These are phyloP conservation scores for Ogataea thermomethanolica DNA, from an alignment of 805 yeast genomes.

Conservation along the genomic window DNA sequence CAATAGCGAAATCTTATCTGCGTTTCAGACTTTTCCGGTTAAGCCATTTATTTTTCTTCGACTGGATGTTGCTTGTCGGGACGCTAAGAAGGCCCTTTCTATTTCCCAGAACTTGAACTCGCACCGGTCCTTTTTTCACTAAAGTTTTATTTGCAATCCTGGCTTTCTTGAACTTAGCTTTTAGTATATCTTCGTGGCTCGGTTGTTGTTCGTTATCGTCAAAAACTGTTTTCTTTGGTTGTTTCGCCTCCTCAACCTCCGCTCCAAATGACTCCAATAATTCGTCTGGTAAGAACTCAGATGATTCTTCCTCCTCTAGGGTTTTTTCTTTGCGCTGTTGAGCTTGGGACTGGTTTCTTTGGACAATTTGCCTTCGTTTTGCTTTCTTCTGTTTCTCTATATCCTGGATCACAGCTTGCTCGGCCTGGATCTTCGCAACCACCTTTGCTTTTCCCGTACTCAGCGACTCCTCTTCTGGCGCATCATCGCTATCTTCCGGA, in stretches of 20 bases:
- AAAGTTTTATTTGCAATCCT: conserved; percentile 29
- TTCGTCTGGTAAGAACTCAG: conserved; percentile 39
- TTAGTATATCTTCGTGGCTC: conserved; percentile 13
- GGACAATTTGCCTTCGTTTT: conserved; percentile 35
- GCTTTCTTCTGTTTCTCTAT: conserved; percentile 24
- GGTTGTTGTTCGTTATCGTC: conserved; percentile 20
- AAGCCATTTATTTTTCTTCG: conserved; percentile 29
- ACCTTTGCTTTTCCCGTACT: conserved; percentile 14
- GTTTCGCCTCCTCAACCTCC: conserved; percentile 7
- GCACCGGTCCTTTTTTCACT: conserved; percentile 40
- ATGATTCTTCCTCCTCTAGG: conserved; percentile 21
- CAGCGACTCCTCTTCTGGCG: conserved; percentile 47
- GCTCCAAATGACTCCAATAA: conserved; percentile 33
- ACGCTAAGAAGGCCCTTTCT: conserved; percentile 19
- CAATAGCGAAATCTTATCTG: conserved; percentile 1
- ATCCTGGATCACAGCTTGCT: conserved; percentile 26
- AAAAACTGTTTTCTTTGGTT: conserved; percentile 35
- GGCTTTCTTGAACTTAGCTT: conserved; percentile 31
- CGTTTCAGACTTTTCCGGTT: conserved; percentile 25
- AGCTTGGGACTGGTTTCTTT: conserved; percentile 33
- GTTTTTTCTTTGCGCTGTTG: conserved; percentile 14
- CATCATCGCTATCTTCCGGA: conserved; percentile 37
- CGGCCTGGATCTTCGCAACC: conserved; percentile 17
- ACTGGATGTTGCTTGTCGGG: conserved; percentile 22
- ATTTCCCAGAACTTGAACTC: conserved; percentile 32